A percentile compares a stretch with the other conserved stretches of the same genome.
Conservation (phyloP, 495 filamentous ascomycete species). For the Thozetella sp. region DNA sequence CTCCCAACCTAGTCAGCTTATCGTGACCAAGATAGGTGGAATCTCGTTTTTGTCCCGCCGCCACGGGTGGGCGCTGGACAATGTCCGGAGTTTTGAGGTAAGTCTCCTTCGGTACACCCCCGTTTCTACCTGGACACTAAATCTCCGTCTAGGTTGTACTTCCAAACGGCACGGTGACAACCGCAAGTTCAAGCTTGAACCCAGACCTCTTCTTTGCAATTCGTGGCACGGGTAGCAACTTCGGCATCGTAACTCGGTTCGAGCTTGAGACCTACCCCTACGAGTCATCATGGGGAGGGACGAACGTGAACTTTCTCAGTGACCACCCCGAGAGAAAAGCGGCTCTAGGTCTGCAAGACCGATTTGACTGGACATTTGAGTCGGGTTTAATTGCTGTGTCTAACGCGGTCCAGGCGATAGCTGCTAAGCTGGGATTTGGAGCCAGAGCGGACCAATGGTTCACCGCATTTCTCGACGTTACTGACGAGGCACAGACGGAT, state of each 20-base stretch:
- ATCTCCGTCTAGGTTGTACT: background rate
- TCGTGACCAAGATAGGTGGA: background rate
- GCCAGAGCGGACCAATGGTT: background rate
- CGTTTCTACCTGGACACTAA: background rate
- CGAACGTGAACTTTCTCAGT: background rate
- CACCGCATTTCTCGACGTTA: background rate
- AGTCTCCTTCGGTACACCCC: background rate
- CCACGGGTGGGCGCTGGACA: slow-evolving; percentile 1
- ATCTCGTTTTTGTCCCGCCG: background rate
- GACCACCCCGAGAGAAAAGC: background rate
- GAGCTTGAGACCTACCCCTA: background rate
- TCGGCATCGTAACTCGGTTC: background rate
- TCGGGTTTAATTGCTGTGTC: background rate
- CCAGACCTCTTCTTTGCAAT: background rate
- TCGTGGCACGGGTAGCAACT: background rate
- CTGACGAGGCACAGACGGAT: background rate
- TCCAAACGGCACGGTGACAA: background rate
- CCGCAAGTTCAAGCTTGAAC: background rate
- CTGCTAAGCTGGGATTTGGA: background rate
- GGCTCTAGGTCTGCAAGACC: background rate
- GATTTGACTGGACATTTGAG: background rate
- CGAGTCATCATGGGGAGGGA: background rate
- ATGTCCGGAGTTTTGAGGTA: slow-evolving; percentile 1
- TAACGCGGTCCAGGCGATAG: background rate
- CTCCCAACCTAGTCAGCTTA: background rate